Evolutionary conservation across 1,284 basidiomycete species (phyloP), one percentile per base, ranked within the genome.

Genomic region (Rhodotorula sp.): DNA sequence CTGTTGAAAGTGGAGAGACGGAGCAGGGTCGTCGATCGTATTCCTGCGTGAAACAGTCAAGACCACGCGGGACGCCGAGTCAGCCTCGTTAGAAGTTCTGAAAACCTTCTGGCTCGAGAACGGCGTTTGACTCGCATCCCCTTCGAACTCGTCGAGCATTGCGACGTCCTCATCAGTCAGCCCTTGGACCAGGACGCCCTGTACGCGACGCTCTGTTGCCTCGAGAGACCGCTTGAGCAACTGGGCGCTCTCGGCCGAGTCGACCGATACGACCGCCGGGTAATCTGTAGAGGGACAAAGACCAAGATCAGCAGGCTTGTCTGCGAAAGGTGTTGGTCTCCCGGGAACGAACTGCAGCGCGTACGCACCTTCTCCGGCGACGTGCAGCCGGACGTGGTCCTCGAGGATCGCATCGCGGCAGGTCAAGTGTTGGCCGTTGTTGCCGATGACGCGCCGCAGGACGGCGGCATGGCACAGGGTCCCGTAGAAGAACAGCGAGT

Each of bases 401-500:
- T 92, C 68, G 6, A 87, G 77, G 10, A 87, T 68, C 0, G 86
- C 86, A 67, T 89, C 86, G 74, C 87, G 86, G 64, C 88, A 85
- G 56, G 84, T 78, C 8, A 91, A 83, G 70, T 86, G 83, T 15
- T 82, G 78, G 16, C 87, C 87, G 64, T 87, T 82, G 70, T 89
- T 86, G 15, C 83, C 83, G 39, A 91, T 85, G 15, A 91, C 89
- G 26, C 87, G 83, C 69, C 82, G 84, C 52, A 91, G 82, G 75
- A 91, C 87, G 64, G 85, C 86, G 16, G 90, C 89, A 73, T 90
- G 89, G 84, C 90, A 87, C 39, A 91, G 81, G 0, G 90, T 92
- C 43, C 93, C 93, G 80, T 95, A 93, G 84, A 93, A 93, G 82
- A 95, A 94, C 7, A 90, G 90, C 69, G 84, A 81, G 46, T 69